Conservation (phyloP, 2,329 filamentous ascomycete genomes). For the Cordyceps fumosorosea region DNA sequence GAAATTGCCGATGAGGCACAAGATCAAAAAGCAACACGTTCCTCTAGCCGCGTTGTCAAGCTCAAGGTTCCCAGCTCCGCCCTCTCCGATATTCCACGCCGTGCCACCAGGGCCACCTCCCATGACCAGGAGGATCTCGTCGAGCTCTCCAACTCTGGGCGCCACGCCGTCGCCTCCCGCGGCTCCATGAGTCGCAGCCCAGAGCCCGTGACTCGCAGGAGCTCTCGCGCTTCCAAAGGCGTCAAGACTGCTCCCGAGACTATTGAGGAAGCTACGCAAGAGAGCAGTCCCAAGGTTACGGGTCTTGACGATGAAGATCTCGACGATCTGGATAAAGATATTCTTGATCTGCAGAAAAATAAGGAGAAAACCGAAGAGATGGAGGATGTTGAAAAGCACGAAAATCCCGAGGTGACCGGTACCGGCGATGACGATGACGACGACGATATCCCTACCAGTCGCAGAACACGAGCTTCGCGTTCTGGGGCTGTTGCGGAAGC, state of each 20-base stretch:
- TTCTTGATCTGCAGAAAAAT: slow-evolving; percentile 24
- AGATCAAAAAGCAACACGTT: slow-evolving; percentile 17
- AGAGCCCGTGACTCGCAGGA: slow-evolving; percentile 40
- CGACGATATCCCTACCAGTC: slow-evolving; percentile 42
- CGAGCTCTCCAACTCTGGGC: slow-evolving; percentile 55
- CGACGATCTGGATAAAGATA: slow-evolving; percentile 33
- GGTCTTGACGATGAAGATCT: slow-evolving; percentile 24
- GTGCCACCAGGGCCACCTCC: slow-evolving; percentile 46
- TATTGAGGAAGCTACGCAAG: slow-evolving; percentile 48
- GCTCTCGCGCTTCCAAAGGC: slow-evolving; percentile 45
- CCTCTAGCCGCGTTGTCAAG: slow-evolving; percentile 36
- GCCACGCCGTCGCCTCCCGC: slow-evolving; percentile 43
- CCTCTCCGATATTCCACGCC: slow-evolving; percentile 30
- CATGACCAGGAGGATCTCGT: slow-evolving; percentile 49
- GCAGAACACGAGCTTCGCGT: slow-evolving; percentile 37
- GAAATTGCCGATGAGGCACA: slow-evolving; percentile 24
- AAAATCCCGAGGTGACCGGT: slow-evolving; percentile 19
- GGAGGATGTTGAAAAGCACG: slow-evolving; percentile 20
- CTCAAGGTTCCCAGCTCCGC: slow-evolving; percentile 33
- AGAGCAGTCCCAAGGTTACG: slow-evolving; percentile 33
- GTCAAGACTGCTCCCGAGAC: slow-evolving; percentile 42
- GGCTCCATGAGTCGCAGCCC: slow-evolving; percentile 51
- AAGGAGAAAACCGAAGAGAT: slow-evolving; percentile 25
- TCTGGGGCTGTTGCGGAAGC: slow-evolving; percentile 23
- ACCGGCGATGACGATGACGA: slow-evolving; percentile 34